Evolutionary conservation across 2,329 filamentous ascomycete genomes (phyloP), one percentile per base, ranked within the genome.

Genomic region (Didymella lethalis): DNA sequence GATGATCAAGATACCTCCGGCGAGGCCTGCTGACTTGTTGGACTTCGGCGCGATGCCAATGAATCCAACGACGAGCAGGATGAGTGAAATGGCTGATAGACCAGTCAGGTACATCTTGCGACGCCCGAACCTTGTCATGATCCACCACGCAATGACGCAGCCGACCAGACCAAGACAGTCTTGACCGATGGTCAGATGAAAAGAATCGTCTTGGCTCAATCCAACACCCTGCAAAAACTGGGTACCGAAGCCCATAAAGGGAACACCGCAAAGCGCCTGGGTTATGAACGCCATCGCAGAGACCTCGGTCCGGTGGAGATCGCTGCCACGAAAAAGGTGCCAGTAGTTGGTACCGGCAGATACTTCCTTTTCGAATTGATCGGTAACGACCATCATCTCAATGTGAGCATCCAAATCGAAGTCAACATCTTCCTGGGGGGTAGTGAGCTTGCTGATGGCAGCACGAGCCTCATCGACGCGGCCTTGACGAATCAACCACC

Each of bases 331-430:
- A 84, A 96, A 95, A 77, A 91, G 94, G 74, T 96, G 91, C 70
- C 84, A 79, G 77, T 94, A 96, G 55, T 84, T 88, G 11, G 89
- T 86, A 46, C 91, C 91, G 14, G 81, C 79, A 45, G 63, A 60
- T 16, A 91, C 89, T 75, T 86, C 80, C 70, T 90, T 84, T 74
- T 96, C 92, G 10, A 94, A 81, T 0, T 89, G 88, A 0, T 90
- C 91, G 0, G 92, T 96, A 70, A 93, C 90, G 1, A 91, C 85
- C 90, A 96, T 96, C 91, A 96, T 94, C 66, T 90, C 88, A 54
- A 96, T 83, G 0, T 90, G 94, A 6, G 67, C 62, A 32, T 71
- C 66, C 18, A 67, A 50, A 18, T 71, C 64, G 46, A 66, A 68
- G 7, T 88, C 84, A 26, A 67, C 26, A 28, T 63, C 65, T 18